Evolutionary conservation across 1,284 basidiomycete genomes (phyloP), one percentile per base, ranked within the genome.

Genomic region (Leccinum griseonigrum): DNA sequence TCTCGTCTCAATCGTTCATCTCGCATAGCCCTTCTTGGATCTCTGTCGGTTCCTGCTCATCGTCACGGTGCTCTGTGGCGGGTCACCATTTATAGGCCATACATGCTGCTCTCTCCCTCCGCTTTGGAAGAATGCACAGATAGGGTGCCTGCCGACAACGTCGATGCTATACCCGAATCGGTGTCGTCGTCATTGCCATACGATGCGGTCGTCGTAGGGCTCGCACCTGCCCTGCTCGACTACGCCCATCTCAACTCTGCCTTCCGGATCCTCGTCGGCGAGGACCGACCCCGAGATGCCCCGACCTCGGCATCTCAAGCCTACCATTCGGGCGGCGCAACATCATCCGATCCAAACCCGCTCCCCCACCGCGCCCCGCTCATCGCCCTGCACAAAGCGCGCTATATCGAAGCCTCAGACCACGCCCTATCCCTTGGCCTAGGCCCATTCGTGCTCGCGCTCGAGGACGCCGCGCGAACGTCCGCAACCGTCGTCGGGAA

Each of bases 131-230:
- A 90, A 66, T 83, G 82, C 59, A 67, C 71, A 0, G 58, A 59
- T 31, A 54, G 14, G 36, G 38, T 31, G 4, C 4, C 32, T 36
- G 22, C n/a, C 9, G 51, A 55, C 5, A 36, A 13, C 7, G n/a
- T 18, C 36, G 22, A 14, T 51, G 28, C 13, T 16, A 4, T 11
- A 3, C 4, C 51, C 6, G 48, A 54, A 14, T 38, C 18, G 22
- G 1, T 54, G 4, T 18, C 53, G 16, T 52, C 62, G 3, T 9
- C n/a, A 4, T 32, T 26, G 9, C 26, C 61, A 6, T 81, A 83
- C 68, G 86, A 91, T 68, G 78, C 83, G 0, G 88, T 91, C 54
- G 81, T 91, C n/a, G 71, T 91, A 14, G 88, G 88, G 6, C 79
- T 88, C 18, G 80, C 87, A 1, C 86, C 86, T 1, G 65, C 76